Evolutionary conservation across 306 rosid genomes (phyloP), one percentile per base, ranked within the genome.

Genomic region (Castanea sativa): DNA sequence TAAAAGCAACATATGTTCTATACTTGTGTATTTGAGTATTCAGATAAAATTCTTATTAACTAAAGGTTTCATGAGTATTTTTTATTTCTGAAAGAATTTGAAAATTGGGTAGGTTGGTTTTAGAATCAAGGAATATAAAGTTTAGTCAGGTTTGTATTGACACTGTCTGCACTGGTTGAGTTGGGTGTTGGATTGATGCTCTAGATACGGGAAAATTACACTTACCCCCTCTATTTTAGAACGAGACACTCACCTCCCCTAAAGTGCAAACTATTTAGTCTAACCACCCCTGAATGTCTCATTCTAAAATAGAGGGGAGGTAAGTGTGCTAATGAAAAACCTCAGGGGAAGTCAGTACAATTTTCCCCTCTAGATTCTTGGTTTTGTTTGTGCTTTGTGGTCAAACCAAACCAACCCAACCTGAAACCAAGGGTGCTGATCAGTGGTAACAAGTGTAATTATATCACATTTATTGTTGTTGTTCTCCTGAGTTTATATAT

Each of bases 391-490:
- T 53, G 33, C 33, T 64, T 49, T 27, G 27, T 41, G 14, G 29
- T 61, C 21, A 63, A 76, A 63, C 21, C 21, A 63, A 76, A 49
- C 21, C 57, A 29, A 53, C 18, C 75, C 65, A 57, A 74, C 70
- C 21, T 43, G 25, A 5, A 16, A 64, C 75, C 32, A 32, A 65
- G n/a, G 23, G 69, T 32, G 68, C 79, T 21, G 20, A 73, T 77
- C 2, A 23, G 55, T 67, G 15, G 4, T 49, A 30, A 23, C 16
- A 14, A 43, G 8, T 38, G 18, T 12, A 25, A 68, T 38, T 43
- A 52, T 72, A 38, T n/a, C 80, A n/a, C 52, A 35, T 56, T 74
- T 68, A 64, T 53, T 79, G 71, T 58, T 32, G 73, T 64, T 64
- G n/a, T 55, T 79, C 18, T 72, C 67, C 12, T 49, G 71, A 30